Conservation (phyloP, 352 stramenopile species). For the Globisporangium uncinulatum region DNA sequence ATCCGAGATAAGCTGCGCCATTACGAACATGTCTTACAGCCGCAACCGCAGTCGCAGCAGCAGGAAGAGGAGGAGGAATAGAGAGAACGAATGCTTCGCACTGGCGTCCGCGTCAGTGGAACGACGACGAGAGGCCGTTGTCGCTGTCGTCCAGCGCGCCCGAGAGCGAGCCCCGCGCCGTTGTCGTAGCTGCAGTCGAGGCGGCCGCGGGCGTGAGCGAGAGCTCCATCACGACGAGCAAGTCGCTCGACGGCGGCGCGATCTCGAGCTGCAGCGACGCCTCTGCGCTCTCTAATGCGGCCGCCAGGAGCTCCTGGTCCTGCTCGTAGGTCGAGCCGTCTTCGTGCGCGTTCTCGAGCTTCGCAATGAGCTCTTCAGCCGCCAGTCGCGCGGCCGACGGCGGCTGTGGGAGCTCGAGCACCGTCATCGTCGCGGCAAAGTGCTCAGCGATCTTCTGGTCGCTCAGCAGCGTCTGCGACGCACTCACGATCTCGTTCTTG, state of each 20-base stretch:
- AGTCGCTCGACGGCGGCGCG: conserved; percentile 41
- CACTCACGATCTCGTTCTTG: conserved; percentile 70
- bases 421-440: conserved; percentile 40
- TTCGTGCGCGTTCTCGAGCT: conserved; percentile 37
- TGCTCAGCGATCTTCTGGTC: conserved; percentile 51
- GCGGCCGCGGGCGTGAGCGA: conserved; percentile 16
- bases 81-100: not conserved
- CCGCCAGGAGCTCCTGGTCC: conserved; percentile 44
- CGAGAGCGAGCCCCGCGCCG: conserved; percentile 26
- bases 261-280: conserved; percentile 46
- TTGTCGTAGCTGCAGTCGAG: conserved; percentile 6
- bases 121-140: conserved; percentile 10
- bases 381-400: conserved; percentile 16
- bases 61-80: not conserved
- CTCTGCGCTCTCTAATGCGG: conserved; percentile 36
- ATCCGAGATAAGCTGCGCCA: conserved; percentile 31
- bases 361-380: conserved; percentile 40
- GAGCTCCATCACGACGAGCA: conserved; percentile 60
- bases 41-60: not conserved
- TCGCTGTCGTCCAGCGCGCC: conserved; percentile 17
- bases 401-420: conserved; percentile 28
- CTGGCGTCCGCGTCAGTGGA: conserved; percentile 5
- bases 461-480: conserved; percentile 35
- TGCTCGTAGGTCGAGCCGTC: conserved; percentile 50
- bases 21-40: conserved; percentile 25